These are phyloP conservation scores for Fraxinus velutina DNA, from an alignment of 305 asterid genomes.

Conservation along the genomic window DNA sequence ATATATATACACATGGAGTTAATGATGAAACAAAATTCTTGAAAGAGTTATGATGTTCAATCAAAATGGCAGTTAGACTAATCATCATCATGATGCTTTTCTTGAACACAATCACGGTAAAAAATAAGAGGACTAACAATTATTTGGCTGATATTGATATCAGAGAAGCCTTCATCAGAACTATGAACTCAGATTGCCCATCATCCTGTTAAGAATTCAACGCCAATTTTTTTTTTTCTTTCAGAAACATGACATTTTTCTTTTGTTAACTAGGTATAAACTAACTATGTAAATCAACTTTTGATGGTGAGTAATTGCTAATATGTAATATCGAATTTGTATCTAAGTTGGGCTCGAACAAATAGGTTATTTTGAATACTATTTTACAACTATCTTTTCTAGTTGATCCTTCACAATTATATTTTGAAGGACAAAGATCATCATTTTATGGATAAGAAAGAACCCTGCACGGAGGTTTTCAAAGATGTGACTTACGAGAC, in stretches of 20 bases:
- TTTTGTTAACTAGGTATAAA: not conserved
- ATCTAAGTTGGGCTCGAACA: not conserved
- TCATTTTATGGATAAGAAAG: conserved; percentile 4
- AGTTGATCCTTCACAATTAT: not conserved
- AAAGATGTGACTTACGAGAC: not conserved
- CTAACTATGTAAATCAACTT: not conserved
- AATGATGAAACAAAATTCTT: not conserved
- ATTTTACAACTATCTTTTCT: not conserved
- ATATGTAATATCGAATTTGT: not conserved
- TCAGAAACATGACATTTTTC: not conserved
- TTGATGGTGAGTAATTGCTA: not conserved
- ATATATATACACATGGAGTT: not conserved
- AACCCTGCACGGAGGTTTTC: not conserved
- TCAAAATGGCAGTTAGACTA: not conserved
- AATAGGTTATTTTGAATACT: not conserved
- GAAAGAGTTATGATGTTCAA: not conserved
- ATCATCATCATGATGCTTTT: not conserved
- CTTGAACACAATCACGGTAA: not conserved
- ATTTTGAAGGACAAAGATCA: not conserved
- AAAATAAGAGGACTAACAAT: not conserved
- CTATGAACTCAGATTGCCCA: not conserved
- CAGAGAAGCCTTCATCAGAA: not conserved
- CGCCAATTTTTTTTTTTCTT: not conserved
- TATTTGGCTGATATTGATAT: not conserved
- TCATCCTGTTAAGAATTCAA: not conserved